Conservation (phyloP, 345 rosid species). For the Rhodamnia rubescens region DNA sequence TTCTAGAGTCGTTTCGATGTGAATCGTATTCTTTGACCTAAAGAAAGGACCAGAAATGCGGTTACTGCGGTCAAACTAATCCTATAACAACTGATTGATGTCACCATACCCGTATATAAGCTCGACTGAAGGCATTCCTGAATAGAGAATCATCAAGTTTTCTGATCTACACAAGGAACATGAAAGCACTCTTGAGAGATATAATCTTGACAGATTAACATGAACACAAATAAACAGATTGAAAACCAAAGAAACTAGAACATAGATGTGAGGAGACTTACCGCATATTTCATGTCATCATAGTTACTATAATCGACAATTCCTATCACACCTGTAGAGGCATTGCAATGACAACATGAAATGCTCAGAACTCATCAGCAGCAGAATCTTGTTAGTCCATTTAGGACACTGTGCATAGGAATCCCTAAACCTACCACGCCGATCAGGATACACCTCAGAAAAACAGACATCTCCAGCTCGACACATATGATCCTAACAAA, state of each 20-base stretch:
- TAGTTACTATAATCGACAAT: conserved; percentile 81
- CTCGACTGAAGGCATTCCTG: conserved; percentile 79
- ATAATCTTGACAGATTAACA: not conserved
- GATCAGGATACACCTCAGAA: conserved; percentile 85
- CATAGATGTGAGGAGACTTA: conserved; percentile 25
- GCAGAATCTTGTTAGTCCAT: not conserved
- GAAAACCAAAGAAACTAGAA: not conserved
- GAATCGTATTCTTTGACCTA: conserved; percentile 81
- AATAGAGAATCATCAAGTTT: conserved; percentile 86
- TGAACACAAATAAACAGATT: not conserved
- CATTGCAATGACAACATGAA: not conserved
- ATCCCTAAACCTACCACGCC: conserved; percentile 42
- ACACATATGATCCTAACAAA: conserved; percentile 87
- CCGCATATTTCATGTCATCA: conserved; percentile 95
- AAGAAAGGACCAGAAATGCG: not conserved
- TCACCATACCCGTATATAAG: conserved; percentile 64
- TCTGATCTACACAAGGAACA: conserved; percentile 37
- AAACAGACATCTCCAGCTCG: conserved; percentile 96
- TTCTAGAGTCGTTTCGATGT: conserved; percentile 44
- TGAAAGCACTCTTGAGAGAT: not conserved
- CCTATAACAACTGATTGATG: not conserved
- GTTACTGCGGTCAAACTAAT: not conserved
- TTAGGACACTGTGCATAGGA: not conserved
- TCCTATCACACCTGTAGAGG: conserved; percentile 69
- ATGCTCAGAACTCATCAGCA: not conserved